Evolutionary conservation across 2,329 filamentous ascomycete species (phyloP).

Genomic region (Neofusicoccum cordaticola): DNA sequence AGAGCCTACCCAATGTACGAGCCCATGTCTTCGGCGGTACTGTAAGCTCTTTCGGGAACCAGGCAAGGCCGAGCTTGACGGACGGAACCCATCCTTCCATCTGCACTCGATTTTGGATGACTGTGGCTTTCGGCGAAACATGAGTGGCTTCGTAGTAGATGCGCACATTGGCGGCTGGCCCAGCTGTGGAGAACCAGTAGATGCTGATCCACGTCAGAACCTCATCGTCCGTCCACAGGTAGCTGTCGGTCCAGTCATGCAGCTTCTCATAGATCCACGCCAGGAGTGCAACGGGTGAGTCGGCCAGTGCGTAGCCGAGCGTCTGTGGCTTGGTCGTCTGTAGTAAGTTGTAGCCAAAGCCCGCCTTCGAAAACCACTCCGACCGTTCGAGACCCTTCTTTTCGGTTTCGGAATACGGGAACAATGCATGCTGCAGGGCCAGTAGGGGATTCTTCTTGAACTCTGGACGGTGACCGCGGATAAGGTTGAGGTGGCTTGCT

Average conservation of each 20-base stretch:
- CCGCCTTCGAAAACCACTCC: conserved; percentile 57
- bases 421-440: conserved; percentile 55
- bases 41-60: conserved; percentile 59
- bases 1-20: conserved; percentile 51
- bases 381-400: conserved; percentile 52
- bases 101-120: conserved; percentile 30
- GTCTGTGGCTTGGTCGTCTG: conserved; percentile 72
- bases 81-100: conserved; percentile 43
- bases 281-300: conserved; percentile 67
- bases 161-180: conserved; percentile 63
- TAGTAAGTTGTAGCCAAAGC: conserved; percentile 57
- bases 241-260: conserved; percentile 70
- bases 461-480: conserved; percentile 46
- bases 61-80: conserved; percentile 53
- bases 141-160: conserved; percentile 71
- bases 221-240: conserved; percentile 74
- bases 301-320: conserved; percentile 64
- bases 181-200: conserved; percentile 69
- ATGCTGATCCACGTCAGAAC: conserved; percentile 71
- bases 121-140: conserved; percentile 21
- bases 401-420: conserved; percentile 54
- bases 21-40: conserved; percentile 57
- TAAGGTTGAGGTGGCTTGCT: conserved; percentile 63
- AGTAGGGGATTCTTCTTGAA: conserved; percentile 55
- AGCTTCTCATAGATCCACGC: conserved; percentile 83